phyloP scores from a whole-genome alignment of 2,329 filamentous ascomycete species.

The Pseudofabraea citricarpa region DNA sequence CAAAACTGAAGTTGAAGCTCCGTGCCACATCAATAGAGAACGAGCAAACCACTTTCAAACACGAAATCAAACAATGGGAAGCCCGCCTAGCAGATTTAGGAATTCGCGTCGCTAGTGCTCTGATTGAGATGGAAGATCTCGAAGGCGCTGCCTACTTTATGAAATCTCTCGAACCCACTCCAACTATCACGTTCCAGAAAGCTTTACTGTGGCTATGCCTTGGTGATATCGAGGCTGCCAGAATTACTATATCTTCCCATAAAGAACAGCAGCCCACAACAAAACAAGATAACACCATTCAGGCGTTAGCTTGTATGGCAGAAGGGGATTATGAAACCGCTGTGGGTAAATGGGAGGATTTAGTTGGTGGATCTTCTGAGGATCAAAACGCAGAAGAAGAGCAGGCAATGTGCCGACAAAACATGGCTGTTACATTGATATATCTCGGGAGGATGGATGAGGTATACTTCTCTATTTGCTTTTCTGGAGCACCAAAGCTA shows the following conservation, averaged over 20 bases:
- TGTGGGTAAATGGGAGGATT: slow-evolving; percentile 51
- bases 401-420: slow-evolving; percentile 73
- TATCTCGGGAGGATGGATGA: slow-evolving; percentile 75
- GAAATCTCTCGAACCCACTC: slow-evolving; percentile 41
- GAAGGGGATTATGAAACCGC: slow-evolving; percentile 68
- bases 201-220: slow-evolving; percentile 73
- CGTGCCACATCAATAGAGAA: slow-evolving; percentile 24
- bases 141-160: slow-evolving; percentile 75
- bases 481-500: too few relatives aligned
- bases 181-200: slow-evolving; percentile 37
- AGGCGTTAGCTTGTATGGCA: slow-evolving; percentile 72
- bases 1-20: slow-evolving; percentile 10
- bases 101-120: slow-evolving; percentile 56
- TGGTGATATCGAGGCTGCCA: slow-evolving; percentile 69
- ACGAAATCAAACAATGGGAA: slow-evolving; percentile 62
- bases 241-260: slow-evolving; percentile 40
- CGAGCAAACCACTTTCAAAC: slow-evolving; percentile 9
- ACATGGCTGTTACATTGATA: slow-evolving; percentile 76
- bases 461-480: slow-evolving; percentile 37
- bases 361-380: slow-evolving; percentile 33
- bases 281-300: slow-evolving; percentile 43
- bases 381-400: slow-evolving; percentile 28
- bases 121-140: slow-evolving; percentile 85
- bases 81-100: slow-evolving; percentile 71
- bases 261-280: slow-evolving; percentile 22